Base-by-base conservation (phyloP, 2,329 filamentous ascomycete species). In the Westerdykella sp. region DNA sequence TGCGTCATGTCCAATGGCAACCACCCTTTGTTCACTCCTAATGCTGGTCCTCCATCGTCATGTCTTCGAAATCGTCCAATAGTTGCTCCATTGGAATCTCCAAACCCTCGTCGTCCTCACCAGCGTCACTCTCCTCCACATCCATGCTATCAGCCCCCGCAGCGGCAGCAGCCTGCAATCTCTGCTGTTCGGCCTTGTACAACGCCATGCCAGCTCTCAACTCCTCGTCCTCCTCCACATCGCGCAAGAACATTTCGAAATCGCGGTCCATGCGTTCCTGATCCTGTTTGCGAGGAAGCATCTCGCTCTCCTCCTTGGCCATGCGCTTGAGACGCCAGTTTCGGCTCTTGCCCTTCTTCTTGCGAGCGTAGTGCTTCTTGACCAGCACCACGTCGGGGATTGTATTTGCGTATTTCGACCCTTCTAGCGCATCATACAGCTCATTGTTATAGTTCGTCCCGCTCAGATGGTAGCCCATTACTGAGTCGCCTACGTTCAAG, bases 271-370 rank as follows among this genome's bases (percentile, higher is more conserved):
- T 81, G 50, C 83, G 81, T 46, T 90, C 87, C 63, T 91, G 85
- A 63, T 97, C 90, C 46, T 87, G 76, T 71, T 95, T 88, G 73
- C 87, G 84, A 30, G 87, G 87, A 51, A 90, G 71, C 66, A 94
- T 77, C 53, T 96, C 91, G 54, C 85, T 85, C 65, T 96, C 87
- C 50, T 97, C 90, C 70, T 81, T 85, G 53, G 78, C 78, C 86
- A 98, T 91, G 60, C 93, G 88, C 80, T 87, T 94, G 67, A 98
- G 81, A 67, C 85, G 86, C 93, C 93, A 98, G 75, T 87, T 87
- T 45, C 60, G 54, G 42, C 58, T 60, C 65, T 67, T 67, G 68
- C 76, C 78, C 74, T 81, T 78, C 79, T 91, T 95, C 70, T 85
- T 85, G 56, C 87, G 81, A 45, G 85, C 81, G 71, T 94, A 98